These are phyloP conservation scores for Rhizoclosmatium globosum DNA, from an alignment of 192 early-diverging fungal species.

Conservation along the genomic window DNA sequence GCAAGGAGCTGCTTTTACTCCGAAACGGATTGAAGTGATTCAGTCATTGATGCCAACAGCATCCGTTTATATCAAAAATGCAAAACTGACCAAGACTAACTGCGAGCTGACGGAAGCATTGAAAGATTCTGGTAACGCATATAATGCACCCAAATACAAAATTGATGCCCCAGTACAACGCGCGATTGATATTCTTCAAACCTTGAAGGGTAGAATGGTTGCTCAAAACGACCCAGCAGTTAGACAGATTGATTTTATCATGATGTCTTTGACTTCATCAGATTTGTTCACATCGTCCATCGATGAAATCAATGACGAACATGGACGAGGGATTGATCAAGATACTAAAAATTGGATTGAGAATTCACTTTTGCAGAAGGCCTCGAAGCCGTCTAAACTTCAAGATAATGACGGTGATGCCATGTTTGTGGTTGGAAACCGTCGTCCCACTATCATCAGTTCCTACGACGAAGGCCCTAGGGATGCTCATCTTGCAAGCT, in stretches of 20 bases:
- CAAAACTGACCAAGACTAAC: constrained; percentile 56
- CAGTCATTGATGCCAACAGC: constrained; percentile 58
- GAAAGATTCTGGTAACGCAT: constrained; percentile 35
- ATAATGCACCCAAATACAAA: constrained; percentile 55
- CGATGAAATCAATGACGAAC: constrained; percentile 62
- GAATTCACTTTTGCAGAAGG: constrained; percentile 56
- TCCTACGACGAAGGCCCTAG: not conserved
- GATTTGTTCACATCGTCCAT: constrained; percentile 61
- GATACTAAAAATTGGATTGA: constrained; percentile 65
- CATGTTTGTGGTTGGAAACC: constrained; percentile 35
- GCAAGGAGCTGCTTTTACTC: constrained; percentile 53
- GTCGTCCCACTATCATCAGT: not conserved
- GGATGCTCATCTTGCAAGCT: not conserved
- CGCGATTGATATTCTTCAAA: constrained; percentile 55
- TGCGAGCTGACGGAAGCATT: constrained; percentile 54
- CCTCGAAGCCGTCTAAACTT: constrained; percentile 27
- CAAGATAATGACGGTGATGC: constrained; percentile 30
- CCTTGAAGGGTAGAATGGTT: constrained; percentile 48
- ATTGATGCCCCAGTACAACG: constrained; percentile 64
- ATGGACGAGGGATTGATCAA: constrained; percentile 57
- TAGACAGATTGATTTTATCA: constrained; percentile 56
- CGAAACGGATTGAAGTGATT: constrained; percentile 52
- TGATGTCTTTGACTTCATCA: constrained; percentile 54
- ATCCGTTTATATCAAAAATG: constrained; percentile 62
- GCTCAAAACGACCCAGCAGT: constrained; percentile 47